These are phyloP conservation scores for Chlorella vulgaris DNA, from an alignment of 139 green algal genomes.

Conservation along the genomic window DNA sequence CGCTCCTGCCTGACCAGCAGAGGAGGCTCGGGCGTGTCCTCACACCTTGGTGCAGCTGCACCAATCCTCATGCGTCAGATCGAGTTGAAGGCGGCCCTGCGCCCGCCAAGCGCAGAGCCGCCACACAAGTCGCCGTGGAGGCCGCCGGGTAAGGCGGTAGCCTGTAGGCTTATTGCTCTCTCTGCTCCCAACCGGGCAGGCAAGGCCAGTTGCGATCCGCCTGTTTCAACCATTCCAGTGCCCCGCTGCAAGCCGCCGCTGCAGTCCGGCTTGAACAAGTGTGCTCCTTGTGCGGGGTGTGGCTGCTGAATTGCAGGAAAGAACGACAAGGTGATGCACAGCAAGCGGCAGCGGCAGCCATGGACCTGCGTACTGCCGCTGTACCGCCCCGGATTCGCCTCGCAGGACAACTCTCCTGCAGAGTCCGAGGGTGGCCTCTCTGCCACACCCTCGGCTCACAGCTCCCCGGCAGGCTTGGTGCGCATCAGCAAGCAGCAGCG, in stretches of 20 bases:
- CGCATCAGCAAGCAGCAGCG: not conserved
- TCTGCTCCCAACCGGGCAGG: not conserved
- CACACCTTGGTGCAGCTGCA: not conserved
- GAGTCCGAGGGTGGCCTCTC: not conserved
- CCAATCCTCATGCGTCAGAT: constrained; percentile 41
- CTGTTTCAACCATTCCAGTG: not conserved
- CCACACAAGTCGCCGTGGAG: constrained; percentile 39
- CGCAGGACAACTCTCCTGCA: constrained; percentile 8
- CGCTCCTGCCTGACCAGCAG: constrained; percentile 8
- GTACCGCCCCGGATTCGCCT: constrained; percentile 24
- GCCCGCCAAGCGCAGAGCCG: constrained; percentile 11
- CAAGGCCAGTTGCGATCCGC: too few species aligned
- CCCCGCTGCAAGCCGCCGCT: not conserved
- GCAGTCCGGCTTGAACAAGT: too few species aligned
- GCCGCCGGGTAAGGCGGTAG: constrained; percentile 30
- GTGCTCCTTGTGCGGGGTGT: too few species aligned
- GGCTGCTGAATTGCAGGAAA: too few species aligned
- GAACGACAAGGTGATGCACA: constrained; percentile 26
- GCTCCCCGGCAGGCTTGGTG: not conserved
- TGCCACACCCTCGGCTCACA: not conserved
- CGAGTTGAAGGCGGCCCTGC: constrained; percentile 34
- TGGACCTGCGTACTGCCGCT: constrained; percentile 14
- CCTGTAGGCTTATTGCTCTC: not conserved
- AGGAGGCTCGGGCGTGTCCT: not conserved
- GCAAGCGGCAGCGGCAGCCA: not conserved